phyloP scores from a whole-genome alignment of 768 basidiomycete species.

The Lactarius pseudohatsudake region DNA sequence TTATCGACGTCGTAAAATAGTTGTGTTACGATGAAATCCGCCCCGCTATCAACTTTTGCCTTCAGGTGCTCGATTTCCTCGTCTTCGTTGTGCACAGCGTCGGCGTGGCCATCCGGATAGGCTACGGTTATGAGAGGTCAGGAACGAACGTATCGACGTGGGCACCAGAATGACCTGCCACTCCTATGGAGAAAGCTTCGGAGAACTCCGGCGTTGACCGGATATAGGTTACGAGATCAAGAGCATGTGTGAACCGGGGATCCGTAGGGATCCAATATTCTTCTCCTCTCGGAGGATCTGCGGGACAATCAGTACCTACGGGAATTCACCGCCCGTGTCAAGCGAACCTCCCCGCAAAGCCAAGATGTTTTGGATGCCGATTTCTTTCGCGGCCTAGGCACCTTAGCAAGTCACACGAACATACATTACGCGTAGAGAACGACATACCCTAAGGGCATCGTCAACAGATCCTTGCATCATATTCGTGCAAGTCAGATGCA shows the following conservation, averaged over 20 bases:
- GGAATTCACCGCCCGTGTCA: neutral
- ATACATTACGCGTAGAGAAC: conserved; percentile 18
- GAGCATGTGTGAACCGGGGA: conserved; percentile 76
- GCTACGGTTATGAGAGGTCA: conserved; percentile 44
- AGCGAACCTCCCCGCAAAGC: conserved; percentile 85
- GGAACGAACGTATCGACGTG: conserved; percentile 1
- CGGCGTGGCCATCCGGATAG: conserved; percentile 89
- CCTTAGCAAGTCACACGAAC: neutral
- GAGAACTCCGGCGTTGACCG: conserved; percentile 73
- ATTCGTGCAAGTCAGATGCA: conserved; percentile 97
- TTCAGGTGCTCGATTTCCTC: conserved; percentile 69
- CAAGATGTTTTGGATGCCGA: conserved; percentile 85
- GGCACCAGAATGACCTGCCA: conserved; percentile 63
- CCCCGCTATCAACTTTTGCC: conserved; percentile 89
- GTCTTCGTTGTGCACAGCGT: conserved; percentile 56
- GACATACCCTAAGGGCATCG: conserved; percentile 72
- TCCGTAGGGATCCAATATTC: conserved; percentile 92
- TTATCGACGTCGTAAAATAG: conserved; percentile 94
- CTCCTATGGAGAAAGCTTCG: conserved; percentile 88
- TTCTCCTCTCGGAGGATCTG: conserved; percentile 91
- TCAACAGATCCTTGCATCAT: conserved; percentile 90
- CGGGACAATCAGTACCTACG: neutral
- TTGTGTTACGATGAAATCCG: conserved; percentile 95
- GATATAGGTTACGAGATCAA: conserved; percentile 92
- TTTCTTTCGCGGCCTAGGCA: conserved; percentile 67